Conservation (phyloP, 208 protist species). For the Phytomonas francai region DNA sequence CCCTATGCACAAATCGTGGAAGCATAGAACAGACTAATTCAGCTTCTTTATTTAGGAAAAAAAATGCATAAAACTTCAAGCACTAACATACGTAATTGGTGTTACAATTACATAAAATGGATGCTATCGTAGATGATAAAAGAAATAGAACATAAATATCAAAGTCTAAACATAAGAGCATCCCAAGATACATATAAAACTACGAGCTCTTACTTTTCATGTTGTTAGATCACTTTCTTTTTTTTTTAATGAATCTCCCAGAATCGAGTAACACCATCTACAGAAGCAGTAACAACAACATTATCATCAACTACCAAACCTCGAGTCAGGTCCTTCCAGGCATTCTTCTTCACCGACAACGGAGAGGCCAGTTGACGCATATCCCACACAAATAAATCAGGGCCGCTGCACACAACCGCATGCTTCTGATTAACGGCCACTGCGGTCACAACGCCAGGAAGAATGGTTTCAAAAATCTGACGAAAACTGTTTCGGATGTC, state of each 20-base stretch:
- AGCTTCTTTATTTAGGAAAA: neutral
- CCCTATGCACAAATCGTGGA: neutral
- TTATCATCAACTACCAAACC: conserved; percentile 76
- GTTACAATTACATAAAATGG: conserved; percentile 2
- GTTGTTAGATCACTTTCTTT: neutral
- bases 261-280: conserved; percentile 75
- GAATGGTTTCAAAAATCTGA: conserved; percentile 41
- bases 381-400: conserved; percentile 79
- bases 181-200: neutral
- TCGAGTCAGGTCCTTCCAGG: conserved; percentile 81
- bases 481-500: conserved; percentile 60
- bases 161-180: conserved; percentile 8
- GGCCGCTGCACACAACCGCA: conserved; percentile 67
- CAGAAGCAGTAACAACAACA: conserved; percentile 73
- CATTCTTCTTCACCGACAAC: conserved; percentile 53
- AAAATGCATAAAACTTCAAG: neutral
- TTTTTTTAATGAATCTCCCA: conserved; percentile 63
- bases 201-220: neutral
- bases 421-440: conserved; percentile 64
- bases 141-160: conserved; percentile 6
- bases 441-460: conserved; percentile 71
- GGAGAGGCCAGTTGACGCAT: conserved; percentile 48
- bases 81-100: neutral
- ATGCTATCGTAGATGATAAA: conserved; percentile 3
- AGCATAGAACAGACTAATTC: neutral